These are phyloP conservation scores for Apiospora marii DNA, from an alignment of 2,329 filamentous ascomycete species.

Conservation along the genomic window DNA sequence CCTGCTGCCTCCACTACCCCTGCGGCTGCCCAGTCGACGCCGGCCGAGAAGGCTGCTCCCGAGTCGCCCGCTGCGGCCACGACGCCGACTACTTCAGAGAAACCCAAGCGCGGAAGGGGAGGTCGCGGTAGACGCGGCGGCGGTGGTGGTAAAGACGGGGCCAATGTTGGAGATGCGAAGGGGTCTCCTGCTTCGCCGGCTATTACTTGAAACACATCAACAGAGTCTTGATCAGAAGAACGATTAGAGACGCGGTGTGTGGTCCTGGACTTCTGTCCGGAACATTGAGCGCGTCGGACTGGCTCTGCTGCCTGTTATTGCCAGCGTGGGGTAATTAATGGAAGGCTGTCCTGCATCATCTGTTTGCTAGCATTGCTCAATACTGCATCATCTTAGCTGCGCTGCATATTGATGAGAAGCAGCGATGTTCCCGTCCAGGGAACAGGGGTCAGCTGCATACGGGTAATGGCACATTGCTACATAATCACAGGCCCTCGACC, in stretches of 20 bases:
- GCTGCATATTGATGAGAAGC: neutral
- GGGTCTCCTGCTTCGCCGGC: neutral
- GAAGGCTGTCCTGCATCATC: neutral
- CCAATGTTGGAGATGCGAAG: neutral
- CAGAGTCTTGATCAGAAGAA: neutral
- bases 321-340: neutral
- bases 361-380: neutral
- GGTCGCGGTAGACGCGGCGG: slow-evolving; percentile 41
- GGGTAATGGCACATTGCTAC: neutral
- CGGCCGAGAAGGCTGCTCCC: slow-evolving; percentile 24
- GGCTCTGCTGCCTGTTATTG: neutral
- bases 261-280: neutral
- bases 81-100: slow-evolving; percentile 34
- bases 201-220: neutral
- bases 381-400: neutral
- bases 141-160: slow-evolving; percentile 22
- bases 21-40: neutral
- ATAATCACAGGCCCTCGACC: neutral
- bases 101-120: slow-evolving; percentile 41
- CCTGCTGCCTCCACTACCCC: neutral
- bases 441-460: neutral
- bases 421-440: neutral
- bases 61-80: slow-evolving; percentile 34
- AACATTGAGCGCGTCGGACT: neutral
- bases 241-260: neutral